A percentile compares a stretch with the other conserved stretches of the same genome.
These are phyloP conservation scores for Arbutus unedo DNA, from an alignment of 148 eudicot genomes.

Conservation along the genomic window DNA sequence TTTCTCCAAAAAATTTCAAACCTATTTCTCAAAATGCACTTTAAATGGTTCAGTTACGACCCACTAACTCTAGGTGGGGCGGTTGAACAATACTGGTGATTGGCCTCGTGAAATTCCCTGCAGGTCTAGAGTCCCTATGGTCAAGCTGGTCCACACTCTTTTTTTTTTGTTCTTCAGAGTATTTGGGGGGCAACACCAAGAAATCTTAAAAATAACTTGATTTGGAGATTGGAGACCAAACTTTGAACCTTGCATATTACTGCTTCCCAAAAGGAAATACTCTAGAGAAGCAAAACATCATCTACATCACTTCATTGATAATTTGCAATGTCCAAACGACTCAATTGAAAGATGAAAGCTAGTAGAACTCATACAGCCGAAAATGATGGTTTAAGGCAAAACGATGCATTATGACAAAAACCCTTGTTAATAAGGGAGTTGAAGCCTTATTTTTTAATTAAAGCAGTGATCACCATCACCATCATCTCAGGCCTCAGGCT, in stretches of 20 bases:
- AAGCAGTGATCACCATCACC: not conserved
- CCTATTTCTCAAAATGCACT: no score
- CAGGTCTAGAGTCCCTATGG: no score
- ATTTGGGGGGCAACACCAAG: not conserved
- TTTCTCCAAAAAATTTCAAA: no score
- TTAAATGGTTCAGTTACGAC: no score
- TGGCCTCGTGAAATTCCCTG: no score
- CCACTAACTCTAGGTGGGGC: no score
- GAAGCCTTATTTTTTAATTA: slow-evolving; percentile 15
- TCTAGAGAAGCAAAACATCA: not conserved
- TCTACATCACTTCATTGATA: not conserved
- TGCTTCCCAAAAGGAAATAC: not conserved
- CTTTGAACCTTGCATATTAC: not conserved
- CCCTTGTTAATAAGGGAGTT: not conserved
- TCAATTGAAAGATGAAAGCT: not conserved
- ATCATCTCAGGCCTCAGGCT: slow-evolving; percentile 42
- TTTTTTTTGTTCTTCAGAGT: not conserved
- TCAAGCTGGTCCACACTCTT: no score
- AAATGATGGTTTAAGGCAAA: not conserved
- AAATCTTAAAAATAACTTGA: not conserved
- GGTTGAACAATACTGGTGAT: no score
- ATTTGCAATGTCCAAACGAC: not conserved
- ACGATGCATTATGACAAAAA: not conserved
- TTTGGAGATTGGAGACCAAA: not conserved
- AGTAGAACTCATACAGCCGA: not conserved